phyloP scores from a whole-genome alignment of 495 filamentous ascomycete species.

The Penicillium malachiteum region DNA sequence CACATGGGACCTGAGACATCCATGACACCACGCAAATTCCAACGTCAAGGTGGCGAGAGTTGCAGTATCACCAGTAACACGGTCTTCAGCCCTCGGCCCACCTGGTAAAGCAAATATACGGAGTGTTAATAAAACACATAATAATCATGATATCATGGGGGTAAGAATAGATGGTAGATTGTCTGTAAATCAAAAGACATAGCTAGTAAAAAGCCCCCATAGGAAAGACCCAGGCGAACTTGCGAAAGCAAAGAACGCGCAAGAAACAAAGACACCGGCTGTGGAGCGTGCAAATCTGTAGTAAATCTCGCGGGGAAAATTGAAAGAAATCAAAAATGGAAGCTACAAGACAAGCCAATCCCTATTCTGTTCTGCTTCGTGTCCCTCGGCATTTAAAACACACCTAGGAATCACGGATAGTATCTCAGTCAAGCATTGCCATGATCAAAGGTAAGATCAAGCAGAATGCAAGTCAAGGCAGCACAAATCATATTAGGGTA shows the following conservation, averaged over 20 bases:
- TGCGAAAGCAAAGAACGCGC: not conserved
- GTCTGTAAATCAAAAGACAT: not conserved
- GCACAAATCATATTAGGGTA: no score
- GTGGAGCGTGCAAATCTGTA: slow-evolving; percentile 4
- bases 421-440: not conserved
- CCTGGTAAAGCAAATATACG: no score
- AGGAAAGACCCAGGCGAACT: not conserved
- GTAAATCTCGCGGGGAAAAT: not conserved
- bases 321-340: not conserved
- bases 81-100: no score
- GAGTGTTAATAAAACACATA: no score
- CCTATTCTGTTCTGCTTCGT: not conserved
- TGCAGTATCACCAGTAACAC: no score
- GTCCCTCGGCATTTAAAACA: not conserved
- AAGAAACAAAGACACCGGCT: slow-evolving; percentile 3
- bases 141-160: not conserved
- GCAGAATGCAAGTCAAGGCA: not conserved
- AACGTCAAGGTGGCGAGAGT: no score
- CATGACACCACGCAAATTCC: no score
- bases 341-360: not conserved
- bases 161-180: not conserved
- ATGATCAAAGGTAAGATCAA: slow-evolving; percentile 4
- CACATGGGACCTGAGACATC: no score
- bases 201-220: not conserved
- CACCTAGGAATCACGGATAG: slow-evolving; percentile 1